Conservation (phyloP, 139 green algal species). For the Chlorella sorokiniana region DNA sequence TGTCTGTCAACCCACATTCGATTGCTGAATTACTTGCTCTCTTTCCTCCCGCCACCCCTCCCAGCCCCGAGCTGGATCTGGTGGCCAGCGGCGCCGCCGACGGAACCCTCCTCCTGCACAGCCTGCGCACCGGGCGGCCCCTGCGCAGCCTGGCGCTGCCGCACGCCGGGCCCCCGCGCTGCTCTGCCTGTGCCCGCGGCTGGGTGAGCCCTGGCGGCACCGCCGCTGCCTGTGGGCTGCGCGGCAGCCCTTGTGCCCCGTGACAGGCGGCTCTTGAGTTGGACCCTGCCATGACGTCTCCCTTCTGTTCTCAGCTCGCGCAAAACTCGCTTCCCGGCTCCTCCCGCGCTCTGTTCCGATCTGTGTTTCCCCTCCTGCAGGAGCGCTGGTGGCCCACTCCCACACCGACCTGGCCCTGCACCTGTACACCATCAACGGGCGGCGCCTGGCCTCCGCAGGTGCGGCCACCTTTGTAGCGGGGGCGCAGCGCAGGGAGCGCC, state of each 20-base stretch:
- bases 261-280: neutral
- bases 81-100: constrained; percentile 50
- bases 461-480: too few relatives aligned
- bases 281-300: neutral
- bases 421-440: constrained; percentile 54
- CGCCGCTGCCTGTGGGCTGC: neutral
- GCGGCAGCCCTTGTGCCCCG: too few relatives aligned
- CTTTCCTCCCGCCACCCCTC: neutral
- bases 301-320: too few relatives aligned
- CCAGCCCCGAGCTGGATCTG: constrained; percentile 61
- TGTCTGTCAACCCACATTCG: neutral
- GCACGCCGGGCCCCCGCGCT: constrained; percentile 3
- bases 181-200: neutral
- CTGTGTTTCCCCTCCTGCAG: constrained; percentile 10
- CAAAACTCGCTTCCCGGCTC: neutral
- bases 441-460: constrained; percentile 32
- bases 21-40: neutral
- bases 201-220: neutral
- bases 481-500: too few relatives aligned
- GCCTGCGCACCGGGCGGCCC: constrained; percentile 49
- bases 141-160: constrained; percentile 15
- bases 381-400: constrained; percentile 50
- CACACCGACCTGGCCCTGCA: constrained; percentile 50
- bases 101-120: constrained; percentile 65
- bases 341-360: neutral